Conservation (phyloP, 352 stramenopile species). For the Pythium biforme region DNA sequence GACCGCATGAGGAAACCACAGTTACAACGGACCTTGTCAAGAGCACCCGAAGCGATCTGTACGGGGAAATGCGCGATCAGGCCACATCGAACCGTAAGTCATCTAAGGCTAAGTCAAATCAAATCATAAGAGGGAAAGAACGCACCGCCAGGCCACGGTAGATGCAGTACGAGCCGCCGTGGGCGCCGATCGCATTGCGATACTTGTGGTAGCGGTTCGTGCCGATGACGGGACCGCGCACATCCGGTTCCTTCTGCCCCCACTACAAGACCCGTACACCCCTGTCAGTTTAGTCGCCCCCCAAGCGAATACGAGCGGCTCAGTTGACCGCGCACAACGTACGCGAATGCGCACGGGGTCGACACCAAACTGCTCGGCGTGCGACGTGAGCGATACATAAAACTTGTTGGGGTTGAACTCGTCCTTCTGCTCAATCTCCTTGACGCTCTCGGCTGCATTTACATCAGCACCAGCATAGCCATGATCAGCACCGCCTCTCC, state of each 20-base stretch:
- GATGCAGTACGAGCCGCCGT: constrained; percentile 98
- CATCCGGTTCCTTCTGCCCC: constrained; percentile 88
- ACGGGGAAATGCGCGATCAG: too few relatives aligned
- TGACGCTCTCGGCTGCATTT: constrained; percentile 67
- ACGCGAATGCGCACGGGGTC: constrained; percentile 84
- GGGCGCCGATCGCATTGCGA: constrained; percentile 98
- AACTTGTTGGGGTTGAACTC: constrained; percentile 86
- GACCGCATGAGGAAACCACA: not conserved
- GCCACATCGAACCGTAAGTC: not conserved
- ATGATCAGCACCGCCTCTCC: too few relatives aligned
- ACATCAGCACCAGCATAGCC: too few relatives aligned
- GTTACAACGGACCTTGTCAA: constrained; percentile 41
- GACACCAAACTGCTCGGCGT: constrained; percentile 85
- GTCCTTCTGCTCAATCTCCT: constrained; percentile 80
- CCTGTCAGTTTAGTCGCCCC: not conserved
- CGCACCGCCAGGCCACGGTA: constrained; percentile 96
- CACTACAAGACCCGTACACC: constrained; percentile 79
- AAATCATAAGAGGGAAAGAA: constrained; percentile 1
- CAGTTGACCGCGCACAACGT: constrained; percentile 18
- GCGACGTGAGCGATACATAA: constrained; percentile 86
- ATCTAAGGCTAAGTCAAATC: not conserved
- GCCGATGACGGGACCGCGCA: constrained; percentile 93
- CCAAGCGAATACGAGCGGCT: not conserved
- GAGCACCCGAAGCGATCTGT: constrained; percentile 65
- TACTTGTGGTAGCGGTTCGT: constrained; percentile 95